Base-by-base conservation (phyloP, 2,329 filamentous ascomycete species). In the Trichoderma semiorbis region DNA sequence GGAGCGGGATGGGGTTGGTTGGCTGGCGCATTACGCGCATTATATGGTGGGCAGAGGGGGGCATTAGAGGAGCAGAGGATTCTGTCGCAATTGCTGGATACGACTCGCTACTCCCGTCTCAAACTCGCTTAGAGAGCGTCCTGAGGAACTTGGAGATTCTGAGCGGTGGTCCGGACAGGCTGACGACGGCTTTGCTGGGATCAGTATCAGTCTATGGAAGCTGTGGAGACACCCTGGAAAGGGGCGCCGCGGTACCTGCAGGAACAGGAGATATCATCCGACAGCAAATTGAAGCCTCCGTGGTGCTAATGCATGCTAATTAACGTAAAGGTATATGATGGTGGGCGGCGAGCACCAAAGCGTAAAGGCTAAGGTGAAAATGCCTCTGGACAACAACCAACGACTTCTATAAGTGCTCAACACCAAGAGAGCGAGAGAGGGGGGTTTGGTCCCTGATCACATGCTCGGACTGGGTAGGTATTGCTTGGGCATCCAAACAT, bases 151-250 rank as follows among this genome's bases (percentile, higher is more conserved):
- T 61, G 55, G 57, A 62, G 39, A 53, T 61, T 32, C 66, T 69
- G 36, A 47, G 39, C 66, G 66, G 57, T 61, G 66, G 66, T 58
- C 34, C 28, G 28, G 66, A 60, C 55, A 61, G 55, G 55, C 57
- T 69, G 66, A 69, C 57, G 66, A 62, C 55, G 66, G 58, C 7
- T 16, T 53, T 50, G 57, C 66, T 50, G 57, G 68, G 58, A 64
- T 70, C 57, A 64, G 66, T 16, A 64, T 70, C 57, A 64, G 66
- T 16, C 30, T 57, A 30, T 63, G 43, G 43, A 64, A 63, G 68
- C 68, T 70, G 68, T 70, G 68, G 68, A 70, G 68, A 70, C 57
- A 70, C 60, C 68, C 60, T 55, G 32, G 68, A 70, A 63, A 70
- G 68, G 68, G 68, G 68, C 60, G 60, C 32, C 60, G 67, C 39